These are phyloP conservation scores for Penicillium simplicissimum DNA, from an alignment of 495 filamentous ascomycete species.

Conservation along the genomic window DNA sequence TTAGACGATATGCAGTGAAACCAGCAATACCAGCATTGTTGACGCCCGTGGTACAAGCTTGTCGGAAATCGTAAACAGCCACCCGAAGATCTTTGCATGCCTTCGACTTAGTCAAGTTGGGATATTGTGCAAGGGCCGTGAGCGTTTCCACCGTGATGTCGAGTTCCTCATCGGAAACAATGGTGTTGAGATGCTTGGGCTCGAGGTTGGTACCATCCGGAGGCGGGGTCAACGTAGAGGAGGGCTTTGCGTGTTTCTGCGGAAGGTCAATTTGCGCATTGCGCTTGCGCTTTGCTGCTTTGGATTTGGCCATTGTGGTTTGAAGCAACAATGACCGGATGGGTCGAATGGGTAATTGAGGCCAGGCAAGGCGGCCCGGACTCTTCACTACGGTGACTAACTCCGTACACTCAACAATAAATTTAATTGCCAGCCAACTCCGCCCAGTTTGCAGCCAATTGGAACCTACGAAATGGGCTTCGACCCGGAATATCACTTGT, in stretches of 20 bases:
- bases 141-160: conserved; percentile 43
- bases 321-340: not conserved
- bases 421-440: not conserved
- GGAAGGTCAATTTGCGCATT: conserved; percentile 36
- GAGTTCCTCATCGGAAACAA: conserved; percentile 40
- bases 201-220: conserved; percentile 34
- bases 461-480: too few relatives aligned
- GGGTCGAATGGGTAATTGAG: not conserved
- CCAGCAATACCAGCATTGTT: conserved; percentile 34
- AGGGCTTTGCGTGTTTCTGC: conserved; percentile 32
- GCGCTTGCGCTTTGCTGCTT: conserved; percentile 42
- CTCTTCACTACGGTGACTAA: not conserved
- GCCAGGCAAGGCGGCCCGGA: not conserved
- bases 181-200: conserved; percentile 34
- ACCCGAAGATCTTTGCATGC: conserved; percentile 42
- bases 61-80: conserved; percentile 42
- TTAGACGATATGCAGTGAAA: conserved; percentile 1
- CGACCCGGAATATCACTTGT: not conserved
- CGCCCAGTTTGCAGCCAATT: not conserved
- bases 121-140: conserved; percentile 37
- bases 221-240: conserved; percentile 30
- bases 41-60: conserved; percentile 40
- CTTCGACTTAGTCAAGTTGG: conserved; percentile 40
- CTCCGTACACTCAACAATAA: too few relatives aligned
- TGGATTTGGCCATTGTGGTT: conserved; percentile 37